A percentile compares a stretch with the other conserved stretches of the same genome.
These are phyloP conservation scores for Exophiala viscosa DNA, from an alignment of 2,329 filamentous ascomycete genomes.

Conservation along the genomic window DNA sequence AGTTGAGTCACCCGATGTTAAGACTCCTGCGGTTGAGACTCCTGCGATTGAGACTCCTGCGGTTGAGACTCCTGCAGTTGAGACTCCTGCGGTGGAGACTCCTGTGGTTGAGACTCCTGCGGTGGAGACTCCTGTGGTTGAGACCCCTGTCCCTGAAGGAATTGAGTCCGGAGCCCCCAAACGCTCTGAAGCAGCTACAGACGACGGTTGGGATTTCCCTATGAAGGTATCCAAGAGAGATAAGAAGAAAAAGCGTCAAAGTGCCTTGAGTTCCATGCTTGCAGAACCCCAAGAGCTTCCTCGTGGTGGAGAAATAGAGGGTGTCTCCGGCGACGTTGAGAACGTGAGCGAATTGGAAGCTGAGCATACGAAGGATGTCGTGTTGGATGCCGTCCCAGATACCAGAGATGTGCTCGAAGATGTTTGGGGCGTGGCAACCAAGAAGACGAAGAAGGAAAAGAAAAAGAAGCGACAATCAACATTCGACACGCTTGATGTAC, in stretches of 20 bases:
- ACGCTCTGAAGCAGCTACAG: background rate
- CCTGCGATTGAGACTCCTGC: background rate
- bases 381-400: background rate
- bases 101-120: background rate
- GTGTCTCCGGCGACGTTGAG: conserved; percentile 3
- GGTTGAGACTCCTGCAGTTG: background rate
- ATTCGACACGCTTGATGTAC: background rate
- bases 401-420: background rate
- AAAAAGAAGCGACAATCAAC: conserved; percentile 16
- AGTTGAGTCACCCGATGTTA: background rate
- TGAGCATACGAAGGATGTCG: no score
- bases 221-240: conserved; percentile 25
- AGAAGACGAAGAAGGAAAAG: conserved; percentile 18
- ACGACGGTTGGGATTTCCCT: conserved; percentile 15
- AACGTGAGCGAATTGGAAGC: no score
- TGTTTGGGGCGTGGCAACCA: background rate
- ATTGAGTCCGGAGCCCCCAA: no score
- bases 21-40: background rate
- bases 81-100: background rate
- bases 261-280: background rate
- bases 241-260: conserved; percentile 32
- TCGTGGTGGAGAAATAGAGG: conserved; percentile 1
- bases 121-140: background rate
- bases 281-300: background rate
- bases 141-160: background rate